phyloP scores from a whole-genome alignment of 169 alveolate species.

The Ichthyophthirius multifiliis region DNA sequence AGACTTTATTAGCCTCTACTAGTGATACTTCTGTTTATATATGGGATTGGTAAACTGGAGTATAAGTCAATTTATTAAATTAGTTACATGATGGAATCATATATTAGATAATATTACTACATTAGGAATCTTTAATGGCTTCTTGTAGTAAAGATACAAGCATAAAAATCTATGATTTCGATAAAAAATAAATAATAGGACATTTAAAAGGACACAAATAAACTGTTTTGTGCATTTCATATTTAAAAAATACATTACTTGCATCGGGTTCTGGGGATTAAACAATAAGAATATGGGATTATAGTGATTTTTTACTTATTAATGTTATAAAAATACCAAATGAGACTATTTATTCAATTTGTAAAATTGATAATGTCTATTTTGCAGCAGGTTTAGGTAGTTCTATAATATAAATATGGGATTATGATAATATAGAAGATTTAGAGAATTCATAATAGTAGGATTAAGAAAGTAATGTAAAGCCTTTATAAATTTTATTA shows the following conservation, averaged over 20 bases:
- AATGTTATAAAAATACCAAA: not conserved
- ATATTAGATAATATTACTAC: not conserved
- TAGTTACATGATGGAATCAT: not conserved
- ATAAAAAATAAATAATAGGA: not conserved
- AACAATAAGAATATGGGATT: constrained; percentile 1
- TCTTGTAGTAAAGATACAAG: constrained; percentile 5
- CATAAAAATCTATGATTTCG: not conserved
- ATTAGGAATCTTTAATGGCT: not conserved
- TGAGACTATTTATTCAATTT: not conserved
- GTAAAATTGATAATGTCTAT: not conserved
- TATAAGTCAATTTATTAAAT: not conserved
- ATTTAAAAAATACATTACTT: not conserved
- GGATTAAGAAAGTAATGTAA: not conserved
- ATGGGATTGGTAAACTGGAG: not conserved
- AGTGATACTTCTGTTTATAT: not conserved
- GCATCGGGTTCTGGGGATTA: not conserved
- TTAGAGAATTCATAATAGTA: not conserved
- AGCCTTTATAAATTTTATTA: not conserved
- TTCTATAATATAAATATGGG: not conserved
- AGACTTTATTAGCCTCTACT: not conserved
- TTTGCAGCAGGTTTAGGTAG: not conserved
- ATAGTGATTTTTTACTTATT: not conserved
- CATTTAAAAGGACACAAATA: not conserved
- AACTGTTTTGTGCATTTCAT: not conserved
- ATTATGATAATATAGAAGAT: not conserved